Conservation (phyloP, 768 basidiomycete genomes). For the Tulasnella sp. region DNA sequence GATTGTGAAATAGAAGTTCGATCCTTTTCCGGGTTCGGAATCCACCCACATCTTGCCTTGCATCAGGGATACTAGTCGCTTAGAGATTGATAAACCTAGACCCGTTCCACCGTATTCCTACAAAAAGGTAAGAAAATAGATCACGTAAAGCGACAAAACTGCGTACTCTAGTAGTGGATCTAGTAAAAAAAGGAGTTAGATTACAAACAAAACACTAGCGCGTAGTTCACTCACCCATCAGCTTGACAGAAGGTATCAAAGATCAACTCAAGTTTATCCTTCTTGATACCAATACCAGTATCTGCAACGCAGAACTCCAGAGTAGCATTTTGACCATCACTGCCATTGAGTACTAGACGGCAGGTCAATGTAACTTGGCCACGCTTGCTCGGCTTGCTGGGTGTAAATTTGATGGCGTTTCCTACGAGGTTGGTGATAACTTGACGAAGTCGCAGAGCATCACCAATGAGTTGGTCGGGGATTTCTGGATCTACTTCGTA, state of each 20-base stretch:
- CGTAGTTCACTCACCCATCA: conserved; percentile 43
- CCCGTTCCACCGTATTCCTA: conserved; percentile 97
- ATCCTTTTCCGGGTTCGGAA: conserved; percentile 82
- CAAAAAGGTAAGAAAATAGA: too few relatives aligned
- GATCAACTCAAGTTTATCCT: conserved; percentile 94
- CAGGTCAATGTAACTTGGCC: conserved; percentile 88
- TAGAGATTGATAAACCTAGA: conserved; percentile 92
- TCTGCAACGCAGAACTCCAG: conserved; percentile 96
- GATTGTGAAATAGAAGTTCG: conserved; percentile 95
- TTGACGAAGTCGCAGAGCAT: conserved; percentile 85
- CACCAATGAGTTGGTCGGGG: conserved; percentile 93
- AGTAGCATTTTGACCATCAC: conserved; percentile 74
- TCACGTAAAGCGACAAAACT: not conserved
- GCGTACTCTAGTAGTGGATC: conserved; percentile 78
- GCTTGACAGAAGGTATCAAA: conserved; percentile 99
- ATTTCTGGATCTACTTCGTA: conserved; percentile 94
- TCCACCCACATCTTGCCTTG: conserved; percentile 99
- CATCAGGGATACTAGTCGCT: conserved; percentile 94
- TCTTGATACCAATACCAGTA: conserved; percentile 96
- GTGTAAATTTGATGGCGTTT: conserved; percentile 96
- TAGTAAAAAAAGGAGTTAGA: not conserved
- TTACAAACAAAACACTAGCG: not conserved
- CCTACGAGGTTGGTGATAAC: conserved; percentile 92
- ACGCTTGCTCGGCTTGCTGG: conserved; percentile 58
- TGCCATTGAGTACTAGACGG: conserved; percentile 44